These are phyloP conservation scores for Sicyos edulis DNA, from an alignment of 306 rosid species.

Conservation along the genomic window DNA sequence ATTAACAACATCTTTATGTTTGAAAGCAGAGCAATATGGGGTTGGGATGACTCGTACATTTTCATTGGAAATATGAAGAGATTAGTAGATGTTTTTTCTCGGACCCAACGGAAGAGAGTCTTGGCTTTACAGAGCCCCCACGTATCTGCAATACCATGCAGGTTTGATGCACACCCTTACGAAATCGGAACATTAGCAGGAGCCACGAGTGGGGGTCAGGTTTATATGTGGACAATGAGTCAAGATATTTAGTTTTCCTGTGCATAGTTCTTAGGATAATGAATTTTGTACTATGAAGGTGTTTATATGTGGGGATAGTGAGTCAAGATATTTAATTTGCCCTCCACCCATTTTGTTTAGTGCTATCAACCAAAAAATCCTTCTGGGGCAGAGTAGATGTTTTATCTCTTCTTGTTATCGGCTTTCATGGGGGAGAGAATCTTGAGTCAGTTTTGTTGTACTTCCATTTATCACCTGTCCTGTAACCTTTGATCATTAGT, in stretches of 20 bases:
- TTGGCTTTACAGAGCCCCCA: slow-evolving; percentile 53
- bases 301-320: too few relatives aligned
- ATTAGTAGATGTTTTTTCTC: slow-evolving; percentile 68
- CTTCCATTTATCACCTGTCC: background rate
- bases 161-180: slow-evolving; percentile 54
- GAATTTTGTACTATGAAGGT: slow-evolving; percentile 9
- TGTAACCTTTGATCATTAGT: background rate
- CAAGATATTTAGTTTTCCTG: slow-evolving; percentile 13
- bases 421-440: slow-evolving; percentile 11
- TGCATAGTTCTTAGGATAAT: background rate
- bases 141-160: slow-evolving; percentile 76
- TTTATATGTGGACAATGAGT: slow-evolving; percentile 35
- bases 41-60: slow-evolving; percentile 69
- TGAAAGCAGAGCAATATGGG: slow-evolving; percentile 83
- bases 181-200: slow-evolving; percentile 44
- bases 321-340: too few relatives aligned
- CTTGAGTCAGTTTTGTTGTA: background rate
- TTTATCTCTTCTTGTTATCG: background rate
- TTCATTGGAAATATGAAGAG: slow-evolving; percentile 79
- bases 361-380: background rate
- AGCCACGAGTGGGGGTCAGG: slow-evolving; percentile 48
- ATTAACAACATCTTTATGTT: slow-evolving; percentile 18
- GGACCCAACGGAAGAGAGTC: slow-evolving; percentile 31
- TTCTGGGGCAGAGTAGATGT: background rate
- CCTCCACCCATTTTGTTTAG: background rate